Conservation (phyloP, 2,329 filamentous ascomycete genomes). For the Alternaria gaisen region DNA sequence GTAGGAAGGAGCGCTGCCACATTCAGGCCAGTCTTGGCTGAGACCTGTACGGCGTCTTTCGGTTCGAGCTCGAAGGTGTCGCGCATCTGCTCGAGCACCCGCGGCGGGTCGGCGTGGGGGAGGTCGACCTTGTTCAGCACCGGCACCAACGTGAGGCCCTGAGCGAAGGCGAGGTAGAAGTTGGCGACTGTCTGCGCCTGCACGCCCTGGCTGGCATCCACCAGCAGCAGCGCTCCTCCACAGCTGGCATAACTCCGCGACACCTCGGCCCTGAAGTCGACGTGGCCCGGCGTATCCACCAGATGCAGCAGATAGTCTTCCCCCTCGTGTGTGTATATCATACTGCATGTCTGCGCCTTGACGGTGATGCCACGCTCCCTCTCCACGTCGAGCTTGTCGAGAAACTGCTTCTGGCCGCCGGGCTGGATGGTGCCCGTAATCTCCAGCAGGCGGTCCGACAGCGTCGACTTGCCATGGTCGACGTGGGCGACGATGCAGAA, state of each 20-base stretch:
- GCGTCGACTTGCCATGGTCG: conserved; percentile 97
- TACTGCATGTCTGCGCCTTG: conserved; percentile 97
- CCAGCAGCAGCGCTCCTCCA: conserved; percentile 85
- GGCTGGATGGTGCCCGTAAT: conserved; percentile 89
- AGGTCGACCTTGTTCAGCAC: conserved; percentile 98
- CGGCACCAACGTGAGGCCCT: conserved; percentile 85
- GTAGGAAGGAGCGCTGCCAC: conserved; percentile 83
- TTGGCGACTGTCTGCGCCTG: conserved; percentile 99
- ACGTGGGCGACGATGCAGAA: conserved; percentile 99
- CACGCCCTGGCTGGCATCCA: conserved; percentile 95
- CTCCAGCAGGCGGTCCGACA: conserved; percentile 91
- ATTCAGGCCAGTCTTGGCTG: conserved; percentile 92
- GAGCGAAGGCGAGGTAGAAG: conserved; percentile 95
- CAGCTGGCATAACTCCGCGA: conserved; percentile 96
- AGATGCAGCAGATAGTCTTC: conserved; percentile 93
- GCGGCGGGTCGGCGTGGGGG: conserved; percentile 83
- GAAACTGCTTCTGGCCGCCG: conserved; percentile 89
- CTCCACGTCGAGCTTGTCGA: conserved; percentile 97
- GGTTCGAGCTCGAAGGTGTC: conserved; percentile 88
- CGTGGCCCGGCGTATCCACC: conserved; percentile 96
- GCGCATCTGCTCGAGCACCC: conserved; percentile 86
- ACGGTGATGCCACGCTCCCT: conserved; percentile 96
- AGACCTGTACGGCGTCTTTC: conserved; percentile 77
- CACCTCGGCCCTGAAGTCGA: conserved; percentile 97
- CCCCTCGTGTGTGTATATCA: conserved; percentile 89